A percentile compares a stretch with the other conserved stretches of the same genome.
phyloP scores from a whole-genome alignment of 2,329 filamentous ascomycete genomes.

The Rhinocladiella similis region DNA sequence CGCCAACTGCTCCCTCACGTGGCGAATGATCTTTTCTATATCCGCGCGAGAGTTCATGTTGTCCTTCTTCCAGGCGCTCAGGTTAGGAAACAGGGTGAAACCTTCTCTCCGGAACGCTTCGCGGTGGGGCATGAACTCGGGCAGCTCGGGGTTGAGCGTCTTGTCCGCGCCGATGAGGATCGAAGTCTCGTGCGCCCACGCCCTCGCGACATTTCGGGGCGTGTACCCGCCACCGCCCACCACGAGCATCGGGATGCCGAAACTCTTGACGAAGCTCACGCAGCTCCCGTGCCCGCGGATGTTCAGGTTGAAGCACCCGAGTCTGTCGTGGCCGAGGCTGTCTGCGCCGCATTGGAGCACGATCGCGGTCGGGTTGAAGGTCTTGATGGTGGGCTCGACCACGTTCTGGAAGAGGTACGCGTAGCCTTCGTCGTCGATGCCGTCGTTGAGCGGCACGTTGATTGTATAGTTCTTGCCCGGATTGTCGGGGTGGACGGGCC shows the following conservation, averaged over 20 bases:
- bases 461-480: conserved; percentile 85
- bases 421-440: conserved; percentile 90
- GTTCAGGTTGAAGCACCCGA: conserved; percentile 95
- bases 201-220: conserved; percentile 90
- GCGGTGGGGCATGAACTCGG: conserved; percentile 78
- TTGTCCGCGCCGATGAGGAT: conserved; percentile 77
- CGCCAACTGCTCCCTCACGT: conserved; percentile 79
- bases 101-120: conserved; percentile 80
- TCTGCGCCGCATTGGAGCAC: conserved; percentile 95
- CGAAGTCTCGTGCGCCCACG: conserved; percentile 95
- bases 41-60: conserved; percentile 81
- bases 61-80: conserved; percentile 66
- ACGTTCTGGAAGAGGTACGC: conserved; percentile 79
- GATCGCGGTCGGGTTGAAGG: conserved; percentile 86
- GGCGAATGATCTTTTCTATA: conserved; percentile 71
- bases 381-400: conserved; percentile 73
- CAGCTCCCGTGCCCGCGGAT: conserved; percentile 92
- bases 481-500: conserved; percentile 78
- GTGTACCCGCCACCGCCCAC: conserved; percentile 97
- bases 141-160: conserved; percentile 71
- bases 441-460: conserved; percentile 87
- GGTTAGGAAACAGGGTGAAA: conserved; percentile 81
- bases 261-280: conserved; percentile 81
- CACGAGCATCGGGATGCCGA: conserved; percentile 78
- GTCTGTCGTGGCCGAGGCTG: conserved; percentile 85